phyloP scores from a whole-genome alignment of 179 eudicot species.

The Amaranthus tricolor region DNA sequence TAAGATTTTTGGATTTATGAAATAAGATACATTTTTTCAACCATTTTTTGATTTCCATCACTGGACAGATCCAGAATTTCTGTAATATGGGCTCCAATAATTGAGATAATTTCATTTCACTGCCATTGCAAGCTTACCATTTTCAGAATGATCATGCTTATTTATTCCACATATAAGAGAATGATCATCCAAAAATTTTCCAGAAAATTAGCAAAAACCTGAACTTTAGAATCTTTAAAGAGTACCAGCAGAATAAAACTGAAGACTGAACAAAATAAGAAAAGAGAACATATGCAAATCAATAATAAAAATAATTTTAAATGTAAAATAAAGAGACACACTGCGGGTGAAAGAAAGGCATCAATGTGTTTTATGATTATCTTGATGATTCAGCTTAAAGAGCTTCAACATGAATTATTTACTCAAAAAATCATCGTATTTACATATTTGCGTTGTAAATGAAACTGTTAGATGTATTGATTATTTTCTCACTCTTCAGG shows the following conservation, averaged over 20 bases:
- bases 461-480: constrained; percentile 15
- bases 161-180: neutral
- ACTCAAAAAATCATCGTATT: constrained; percentile 24
- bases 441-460: constrained; percentile 24
- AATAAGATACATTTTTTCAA: constrained; percentile 13
- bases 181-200: neutral
- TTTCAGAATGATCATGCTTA: neutral
- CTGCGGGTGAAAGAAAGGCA: constrained; percentile 21
- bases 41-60: constrained; percentile 1
- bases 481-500: constrained; percentile 26
- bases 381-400: constrained; percentile 23
- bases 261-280: neutral
- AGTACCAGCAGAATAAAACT: neutral
- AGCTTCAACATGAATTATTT: constrained; percentile 17
- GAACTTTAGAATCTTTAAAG: neutral
- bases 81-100: constrained; percentile 2
- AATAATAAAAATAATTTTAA: neutral
- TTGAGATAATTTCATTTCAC: constrained; percentile 4
- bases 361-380: constrained; percentile 18
- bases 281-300: neutral
- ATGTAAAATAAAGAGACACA: constrained; percentile 9
- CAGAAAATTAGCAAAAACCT: neutral
- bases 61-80: neutral
- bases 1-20: constrained; percentile 18
- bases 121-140: neutral